Percentiles rank a stretch among this genome's conserved stretches.
phyloP scores from a whole-genome alignment of 805 yeast species.

The Wickerhamomyces alni region DNA sequence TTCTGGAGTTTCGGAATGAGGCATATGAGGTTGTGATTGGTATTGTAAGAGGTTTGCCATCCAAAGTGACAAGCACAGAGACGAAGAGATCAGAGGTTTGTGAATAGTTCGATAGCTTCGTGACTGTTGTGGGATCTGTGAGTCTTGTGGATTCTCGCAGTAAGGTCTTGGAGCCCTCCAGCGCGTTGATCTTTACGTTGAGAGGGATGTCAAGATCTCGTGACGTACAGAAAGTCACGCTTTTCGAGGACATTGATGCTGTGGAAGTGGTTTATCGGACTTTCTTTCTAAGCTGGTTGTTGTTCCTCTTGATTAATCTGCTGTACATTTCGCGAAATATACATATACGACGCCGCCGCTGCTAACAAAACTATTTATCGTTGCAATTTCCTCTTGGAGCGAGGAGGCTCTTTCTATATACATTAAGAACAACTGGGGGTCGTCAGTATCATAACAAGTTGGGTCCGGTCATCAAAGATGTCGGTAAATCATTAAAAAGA shows the following conservation, averaged over 20 bases:
- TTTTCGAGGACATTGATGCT: slow-evolving; percentile 29
- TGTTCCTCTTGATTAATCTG: too few relatives aligned
- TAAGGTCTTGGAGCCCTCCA: slow-evolving; percentile 38
- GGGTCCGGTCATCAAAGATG: too few relatives aligned
- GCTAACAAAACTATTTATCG: too few relatives aligned
- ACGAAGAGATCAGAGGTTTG: slow-evolving; percentile 33
- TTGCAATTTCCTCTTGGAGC: too few relatives aligned
- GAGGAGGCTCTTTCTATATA: too few relatives aligned
- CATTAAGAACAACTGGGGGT: too few relatives aligned
- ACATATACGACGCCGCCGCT: too few relatives aligned
- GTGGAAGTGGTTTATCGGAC: too few relatives aligned
- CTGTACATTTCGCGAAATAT: too few relatives aligned
- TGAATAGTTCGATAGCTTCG: slow-evolving; percentile 33
- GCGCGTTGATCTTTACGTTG: slow-evolving; percentile 38
- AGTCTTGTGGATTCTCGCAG: slow-evolving; percentile 41
- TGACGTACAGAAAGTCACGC: slow-evolving; percentile 51
- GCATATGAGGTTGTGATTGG: slow-evolving; percentile 46
- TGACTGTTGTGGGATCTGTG: slow-evolving; percentile 39
- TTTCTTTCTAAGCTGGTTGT: too few relatives aligned
- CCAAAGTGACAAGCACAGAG: slow-evolving; percentile 39
- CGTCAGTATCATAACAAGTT: too few relatives aligned
- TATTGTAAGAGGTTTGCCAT: slow-evolving; percentile 39
- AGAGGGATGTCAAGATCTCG: slow-evolving; percentile 47
- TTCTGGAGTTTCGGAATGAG: slow-evolving; percentile 38
- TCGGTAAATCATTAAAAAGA: too few relatives aligned